phyloP scores from a whole-genome alignment of 176 grass and related monocot genomes.

The Olyra latifolia region DNA sequence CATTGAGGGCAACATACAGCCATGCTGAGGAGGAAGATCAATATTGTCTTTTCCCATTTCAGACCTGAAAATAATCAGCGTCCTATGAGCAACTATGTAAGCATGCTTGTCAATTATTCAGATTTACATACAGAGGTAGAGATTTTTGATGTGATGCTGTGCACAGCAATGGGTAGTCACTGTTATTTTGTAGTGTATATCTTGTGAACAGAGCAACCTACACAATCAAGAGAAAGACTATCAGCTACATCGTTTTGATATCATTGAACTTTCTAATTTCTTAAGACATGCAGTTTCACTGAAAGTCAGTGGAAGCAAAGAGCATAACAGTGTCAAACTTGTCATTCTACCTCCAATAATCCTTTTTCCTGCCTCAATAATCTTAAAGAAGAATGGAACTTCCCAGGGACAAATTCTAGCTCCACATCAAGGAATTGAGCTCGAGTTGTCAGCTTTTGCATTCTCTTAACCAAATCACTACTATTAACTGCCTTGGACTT shows the following conservation, averaged over 20 bases:
- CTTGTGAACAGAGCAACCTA: conserved; percentile 79
- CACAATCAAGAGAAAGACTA: conserved; percentile 37
- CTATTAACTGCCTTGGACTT: conserved; percentile 71
- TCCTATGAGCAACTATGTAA: conserved; percentile 36
- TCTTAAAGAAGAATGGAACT: conserved; percentile 69
- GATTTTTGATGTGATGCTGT: conserved; percentile 53
- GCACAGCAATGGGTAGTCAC: conserved; percentile 60
- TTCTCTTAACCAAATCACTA: conserved; percentile 62
- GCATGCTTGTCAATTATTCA: conserved; percentile 34
- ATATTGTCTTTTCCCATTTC: conserved; percentile 40
- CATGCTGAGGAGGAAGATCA: conserved; percentile 59
- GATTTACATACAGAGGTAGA: conserved; percentile 47
- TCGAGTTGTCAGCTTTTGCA: conserved; percentile 61
- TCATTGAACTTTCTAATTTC: conserved; percentile 6
- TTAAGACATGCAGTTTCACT: conserved; percentile 20
- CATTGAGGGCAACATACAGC: conserved; percentile 65
- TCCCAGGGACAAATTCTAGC: conserved; percentile 70
- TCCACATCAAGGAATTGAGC: conserved; percentile 74
- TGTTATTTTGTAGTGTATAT: conserved; percentile 70
- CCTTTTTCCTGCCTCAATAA: conserved; percentile 73
- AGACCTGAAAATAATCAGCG: conserved; percentile 52
- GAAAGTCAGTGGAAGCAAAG: conserved; percentile 20
- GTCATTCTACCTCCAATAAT: conserved; percentile 65
- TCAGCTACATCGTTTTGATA: conserved; percentile 24
- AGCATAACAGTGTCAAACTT: background rate